Conservation (phyloP, 83 land plant genomes). For the Larix sibirica region DNA sequence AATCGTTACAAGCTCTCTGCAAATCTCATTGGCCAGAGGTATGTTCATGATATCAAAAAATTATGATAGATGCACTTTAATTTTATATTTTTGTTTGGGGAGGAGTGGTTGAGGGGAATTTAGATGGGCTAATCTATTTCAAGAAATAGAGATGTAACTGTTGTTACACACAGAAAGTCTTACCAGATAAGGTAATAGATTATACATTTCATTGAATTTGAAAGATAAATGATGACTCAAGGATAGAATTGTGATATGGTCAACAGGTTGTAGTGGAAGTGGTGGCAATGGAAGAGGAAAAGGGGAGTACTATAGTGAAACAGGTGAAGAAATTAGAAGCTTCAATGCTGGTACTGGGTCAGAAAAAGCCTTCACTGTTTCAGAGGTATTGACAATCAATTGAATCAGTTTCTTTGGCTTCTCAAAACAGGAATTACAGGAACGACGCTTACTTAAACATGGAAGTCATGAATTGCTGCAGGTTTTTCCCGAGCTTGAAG, state of each 20-base stretch:
- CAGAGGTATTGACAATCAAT: background rate
- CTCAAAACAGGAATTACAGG: background rate
- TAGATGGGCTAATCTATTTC: background rate
- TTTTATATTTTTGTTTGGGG: background rate
- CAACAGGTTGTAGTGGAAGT: conserved; percentile 6
- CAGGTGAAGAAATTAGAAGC: background rate
- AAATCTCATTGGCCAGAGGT: conserved; percentile 6
- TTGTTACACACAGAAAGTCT: background rate
- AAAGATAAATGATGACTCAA: no score
- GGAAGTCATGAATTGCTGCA: background rate
- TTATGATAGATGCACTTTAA: background rate
- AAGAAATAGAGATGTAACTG: background rate
- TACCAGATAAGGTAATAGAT: no score
- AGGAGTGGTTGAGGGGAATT: background rate
- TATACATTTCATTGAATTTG: no score
- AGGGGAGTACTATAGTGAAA: background rate
- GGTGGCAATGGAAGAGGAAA: background rate
- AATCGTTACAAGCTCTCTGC: conserved; percentile 3
- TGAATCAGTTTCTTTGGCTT: background rate
- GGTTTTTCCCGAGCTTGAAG: background rate
- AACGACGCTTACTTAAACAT: background rate
- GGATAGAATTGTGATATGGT: background rate
- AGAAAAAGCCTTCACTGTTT: conserved; percentile 15
- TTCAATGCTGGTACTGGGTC: conserved; percentile 5
- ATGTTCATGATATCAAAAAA: background rate